Evolutionary conservation across 257 asterid genomes (phyloP).

Genomic region (Solanum bukasovii): DNA sequence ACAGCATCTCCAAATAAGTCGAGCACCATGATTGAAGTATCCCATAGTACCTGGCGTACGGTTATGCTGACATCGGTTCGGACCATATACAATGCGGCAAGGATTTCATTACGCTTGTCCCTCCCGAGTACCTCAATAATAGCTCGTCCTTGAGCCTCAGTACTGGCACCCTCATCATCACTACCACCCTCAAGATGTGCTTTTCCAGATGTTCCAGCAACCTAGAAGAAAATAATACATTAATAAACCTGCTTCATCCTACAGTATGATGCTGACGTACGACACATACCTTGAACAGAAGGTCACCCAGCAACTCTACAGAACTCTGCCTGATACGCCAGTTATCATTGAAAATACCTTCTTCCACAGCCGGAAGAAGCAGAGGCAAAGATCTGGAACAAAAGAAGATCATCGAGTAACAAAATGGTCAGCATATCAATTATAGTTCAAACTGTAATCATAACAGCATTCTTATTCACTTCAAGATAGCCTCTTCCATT

Average conservation of each 20-base stretch:
- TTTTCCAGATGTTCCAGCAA: constrained; percentile 99
- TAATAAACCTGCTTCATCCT: neutral
- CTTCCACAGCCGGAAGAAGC: constrained; percentile 98
- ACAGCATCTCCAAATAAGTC: constrained; percentile 8
- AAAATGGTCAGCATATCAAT: neutral
- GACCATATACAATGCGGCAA: constrained; percentile 98
- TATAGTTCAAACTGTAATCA: neutral
- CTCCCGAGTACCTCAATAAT: constrained; percentile 95
- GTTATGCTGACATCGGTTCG: constrained; percentile 90
- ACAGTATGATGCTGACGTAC: neutral
- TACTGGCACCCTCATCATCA: constrained; percentile 99
- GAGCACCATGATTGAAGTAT: constrained; percentile 4
- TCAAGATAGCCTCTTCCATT: neutral
- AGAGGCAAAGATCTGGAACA: constrained; percentile 72
- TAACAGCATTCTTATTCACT: neutral
- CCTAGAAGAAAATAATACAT: constrained; percentile 33
- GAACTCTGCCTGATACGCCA: constrained; percentile 99
- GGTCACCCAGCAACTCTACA: constrained; percentile 95
- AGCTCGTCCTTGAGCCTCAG: constrained; percentile 99
- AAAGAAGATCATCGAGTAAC: neutral
- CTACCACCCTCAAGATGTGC: constrained; percentile 99
- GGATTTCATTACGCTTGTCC: constrained; percentile 96
- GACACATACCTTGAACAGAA: constrained; percentile 70
- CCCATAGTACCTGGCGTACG: constrained; percentile 77
- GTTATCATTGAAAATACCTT: constrained; percentile 93